These are phyloP conservation scores for Retiboletus flavoniger DNA, from an alignment of 1,284 basidiomycete genomes.

Conservation along the genomic window DNA sequence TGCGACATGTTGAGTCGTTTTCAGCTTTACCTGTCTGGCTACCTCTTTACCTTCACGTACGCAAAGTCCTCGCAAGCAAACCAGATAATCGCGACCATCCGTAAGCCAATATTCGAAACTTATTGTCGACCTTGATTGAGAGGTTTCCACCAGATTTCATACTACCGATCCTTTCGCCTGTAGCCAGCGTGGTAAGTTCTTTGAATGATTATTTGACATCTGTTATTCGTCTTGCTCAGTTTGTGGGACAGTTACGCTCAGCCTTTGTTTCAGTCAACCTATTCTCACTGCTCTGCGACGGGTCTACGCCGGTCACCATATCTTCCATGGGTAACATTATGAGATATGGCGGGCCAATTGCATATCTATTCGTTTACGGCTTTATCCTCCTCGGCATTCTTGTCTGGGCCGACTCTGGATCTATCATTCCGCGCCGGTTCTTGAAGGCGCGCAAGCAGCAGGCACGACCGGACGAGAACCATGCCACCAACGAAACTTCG, in stretches of 20 bases:
- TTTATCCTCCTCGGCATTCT: conserved; percentile 55
- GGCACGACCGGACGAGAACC: conserved; percentile 8
- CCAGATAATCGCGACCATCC: no score
- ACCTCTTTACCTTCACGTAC: no score
- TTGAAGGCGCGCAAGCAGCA: conserved; percentile 18
- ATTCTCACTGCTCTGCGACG: conserved; percentile 73
- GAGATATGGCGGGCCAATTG: conserved; percentile 72
- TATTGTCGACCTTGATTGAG: no score
- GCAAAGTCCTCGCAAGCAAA: no score
- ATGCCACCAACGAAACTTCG: conserved; percentile 14
- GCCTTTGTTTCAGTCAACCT: conserved; percentile 73
- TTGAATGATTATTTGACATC: not conserved
- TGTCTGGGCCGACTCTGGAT: conserved; percentile 63
- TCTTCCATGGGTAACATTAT: conserved; percentile 52
- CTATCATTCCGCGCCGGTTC: conserved; percentile 39
- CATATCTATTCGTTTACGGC: conserved; percentile 64
- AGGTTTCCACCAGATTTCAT: conserved; percentile 51
- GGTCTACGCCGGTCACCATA: conserved; percentile 47
- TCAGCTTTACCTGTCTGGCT: no score
- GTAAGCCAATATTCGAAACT: no score
- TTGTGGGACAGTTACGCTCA: conserved; percentile 48
- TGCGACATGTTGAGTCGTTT: no score
- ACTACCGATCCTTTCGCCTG: conserved; percentile 63
- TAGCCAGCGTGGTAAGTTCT: conserved; percentile 63
- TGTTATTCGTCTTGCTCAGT: conserved; percentile 2